phyloP scores from a whole-genome alignment of 352 stramenopile species.

The Pythium insidiosum region DNA sequence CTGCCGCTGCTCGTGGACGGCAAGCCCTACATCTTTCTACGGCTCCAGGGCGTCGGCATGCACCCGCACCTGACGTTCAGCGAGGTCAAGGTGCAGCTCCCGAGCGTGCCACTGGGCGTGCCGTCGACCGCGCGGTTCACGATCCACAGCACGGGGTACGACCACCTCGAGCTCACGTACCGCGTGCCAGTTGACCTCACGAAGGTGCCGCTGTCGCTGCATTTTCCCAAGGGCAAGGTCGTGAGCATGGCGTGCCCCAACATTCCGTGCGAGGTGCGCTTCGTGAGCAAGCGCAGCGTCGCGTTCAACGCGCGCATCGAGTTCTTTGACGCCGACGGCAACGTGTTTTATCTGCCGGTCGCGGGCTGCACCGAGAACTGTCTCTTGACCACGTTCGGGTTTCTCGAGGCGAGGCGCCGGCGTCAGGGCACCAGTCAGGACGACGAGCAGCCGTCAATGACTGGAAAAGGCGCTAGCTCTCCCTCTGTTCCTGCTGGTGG shows the following conservation, averaged over 20 bases:
- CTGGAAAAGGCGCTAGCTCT: too few relatives aligned
- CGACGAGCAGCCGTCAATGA: constrained; percentile 2
- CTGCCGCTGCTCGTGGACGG: constrained; percentile 64
- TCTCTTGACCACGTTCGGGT: constrained; percentile 86
- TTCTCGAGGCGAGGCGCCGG: constrained; percentile 62
- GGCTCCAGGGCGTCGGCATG: constrained; percentile 75
- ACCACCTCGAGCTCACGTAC: constrained; percentile 86
- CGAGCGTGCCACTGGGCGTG: constrained; percentile 85
- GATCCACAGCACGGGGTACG: constrained; percentile 85
- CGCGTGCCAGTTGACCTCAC: constrained; percentile 64
- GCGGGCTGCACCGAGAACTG: constrained; percentile 89
- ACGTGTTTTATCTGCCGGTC: constrained; percentile 79
- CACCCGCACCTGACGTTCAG: constrained; percentile 91
- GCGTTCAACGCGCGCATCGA: constrained; percentile 89
- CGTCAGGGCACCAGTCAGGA: too few relatives aligned
- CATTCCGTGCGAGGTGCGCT: constrained; percentile 82
- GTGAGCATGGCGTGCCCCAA: constrained; percentile 75
- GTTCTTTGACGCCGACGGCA: constrained; percentile 90
- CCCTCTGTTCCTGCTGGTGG: too few relatives aligned
- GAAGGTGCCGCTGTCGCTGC: constrained; percentile 72
- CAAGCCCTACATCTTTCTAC: constrained; percentile 77
- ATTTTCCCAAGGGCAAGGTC: constrained; percentile 86
- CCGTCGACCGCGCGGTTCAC: constrained; percentile 51
- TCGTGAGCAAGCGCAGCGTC: constrained; percentile 75
- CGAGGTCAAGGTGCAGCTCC: constrained; percentile 75